Evolutionary conservation across 371 early-diverging fungal species (phyloP).

Genomic region (Actinomortierella ambigua): DNA sequence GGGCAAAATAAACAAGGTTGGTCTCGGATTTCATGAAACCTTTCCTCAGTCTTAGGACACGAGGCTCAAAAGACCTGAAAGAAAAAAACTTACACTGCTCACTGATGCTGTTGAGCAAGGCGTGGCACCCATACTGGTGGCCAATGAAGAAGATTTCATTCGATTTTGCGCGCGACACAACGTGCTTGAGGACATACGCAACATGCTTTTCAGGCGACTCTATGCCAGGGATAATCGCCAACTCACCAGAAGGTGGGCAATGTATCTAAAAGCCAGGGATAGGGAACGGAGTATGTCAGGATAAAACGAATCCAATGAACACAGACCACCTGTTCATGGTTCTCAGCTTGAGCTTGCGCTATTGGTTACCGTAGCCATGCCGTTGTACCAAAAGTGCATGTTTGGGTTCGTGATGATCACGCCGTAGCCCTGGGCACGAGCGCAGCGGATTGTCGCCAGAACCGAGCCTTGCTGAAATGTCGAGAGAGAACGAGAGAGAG

Average conservation of each 20-base stretch:
- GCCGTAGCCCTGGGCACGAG: slow-evolving; percentile 20
- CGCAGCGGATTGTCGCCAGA: slow-evolving; percentile 8
- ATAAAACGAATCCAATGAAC: too few species aligned
- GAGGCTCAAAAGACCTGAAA: too few species aligned
- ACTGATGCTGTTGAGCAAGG: slow-evolving; percentile 15
- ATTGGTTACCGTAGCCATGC: slow-evolving; percentile 9
- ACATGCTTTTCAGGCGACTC: slow-evolving; percentile 29
- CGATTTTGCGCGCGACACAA: slow-evolving; percentile 15
- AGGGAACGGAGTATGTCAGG: too few species aligned
- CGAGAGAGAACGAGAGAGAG: neutral
- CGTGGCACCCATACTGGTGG: slow-evolving; percentile 34
- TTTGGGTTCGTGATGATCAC: slow-evolving; percentile 32
- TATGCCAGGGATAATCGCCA: neutral
- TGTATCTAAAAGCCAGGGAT: slow-evolving; percentile 3
- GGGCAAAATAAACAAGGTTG: too few species aligned
- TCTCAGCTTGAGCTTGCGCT: too few species aligned
- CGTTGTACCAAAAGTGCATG: slow-evolving; percentile 27
- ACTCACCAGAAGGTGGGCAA: neutral
- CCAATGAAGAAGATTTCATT: slow-evolving; percentile 27
- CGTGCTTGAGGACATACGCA: slow-evolving; percentile 14
- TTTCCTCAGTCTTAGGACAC: neutral
- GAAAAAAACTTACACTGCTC: slow-evolving; percentile 20
- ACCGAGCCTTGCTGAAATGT: slow-evolving; percentile 18
- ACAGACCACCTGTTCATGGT: too few species aligned
- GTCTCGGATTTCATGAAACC: too few species aligned